Base-by-base conservation (phyloP, 2,329 filamentous ascomycete species). In the Berkeleyomyces basicola region DNA sequence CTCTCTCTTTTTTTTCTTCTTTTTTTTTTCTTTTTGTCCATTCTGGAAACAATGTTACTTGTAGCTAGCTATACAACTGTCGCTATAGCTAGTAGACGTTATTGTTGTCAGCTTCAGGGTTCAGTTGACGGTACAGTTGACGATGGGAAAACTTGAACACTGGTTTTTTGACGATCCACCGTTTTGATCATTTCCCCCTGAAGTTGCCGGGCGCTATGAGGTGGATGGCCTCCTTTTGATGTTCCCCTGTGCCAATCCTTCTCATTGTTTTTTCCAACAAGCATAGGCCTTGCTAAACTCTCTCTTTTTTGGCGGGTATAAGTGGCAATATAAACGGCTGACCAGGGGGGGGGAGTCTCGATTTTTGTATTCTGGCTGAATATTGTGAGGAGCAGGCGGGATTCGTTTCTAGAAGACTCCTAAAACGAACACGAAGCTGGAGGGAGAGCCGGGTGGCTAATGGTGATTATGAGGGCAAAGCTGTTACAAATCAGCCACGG, bases 201-300 rank as follows among this genome's bases (percentile, higher is more conserved):
- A 55, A 55, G 36, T 23, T 10, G 33, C 51, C n/a, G 31, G 39
- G 33, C 33, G n/a, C 36, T 39, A 55, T 31, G 51, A 55, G n/a
- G 39, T 59, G 57, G 57, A 59, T 31, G 42, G 42, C 39, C 42
- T 59, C 57, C 57, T 44, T 59, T 42, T 16, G 57, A 59, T 59
- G 16, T 59, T 23, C 42, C 31, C 37, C 7, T 44, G n/a, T 42
- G 10, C 44, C 14, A 44, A 53, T 55, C 37, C 9, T 53, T 39
- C 11, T 43, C 39, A 9, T 51, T 43, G 36, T 40, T 42, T 36
- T 42, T 49, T 42, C 3, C 40, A 31, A 36, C 44, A 46, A 59
- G 36, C 42, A 59, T 16, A 23, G 44, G 44, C 42, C 58, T 37
- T 39, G 51, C 39, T 55, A 23, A 23, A 23, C 23, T 23, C 23